Evolutionary conservation across 345 rosid genomes (phyloP).

Genomic region (Eucalyptus dawsonii): DNA sequence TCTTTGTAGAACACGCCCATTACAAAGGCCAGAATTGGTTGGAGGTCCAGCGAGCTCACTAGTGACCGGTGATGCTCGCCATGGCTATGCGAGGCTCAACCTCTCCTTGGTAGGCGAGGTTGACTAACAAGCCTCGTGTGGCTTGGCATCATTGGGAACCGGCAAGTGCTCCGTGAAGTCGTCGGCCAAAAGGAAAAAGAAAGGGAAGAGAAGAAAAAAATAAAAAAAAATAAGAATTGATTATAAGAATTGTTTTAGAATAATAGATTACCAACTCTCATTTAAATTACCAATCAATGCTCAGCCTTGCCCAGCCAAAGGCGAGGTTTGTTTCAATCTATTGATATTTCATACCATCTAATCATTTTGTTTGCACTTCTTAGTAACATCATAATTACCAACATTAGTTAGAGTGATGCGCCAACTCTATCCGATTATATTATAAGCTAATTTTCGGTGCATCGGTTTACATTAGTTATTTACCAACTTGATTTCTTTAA

Average conservation of each 20-base stretch:
- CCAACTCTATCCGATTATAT: neutral
- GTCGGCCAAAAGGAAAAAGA: no score
- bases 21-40: rapidly evolving
- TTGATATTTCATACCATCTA: neutral
- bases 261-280: neutral
- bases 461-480: neutral
- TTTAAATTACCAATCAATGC: rapidly evolving
- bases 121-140: no score
- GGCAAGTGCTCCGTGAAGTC: rapidly evolving
- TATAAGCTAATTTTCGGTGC: neutral
- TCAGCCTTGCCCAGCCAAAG: no score
- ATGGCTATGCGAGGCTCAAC: no score
- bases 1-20: no score
- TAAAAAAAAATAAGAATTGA: no score
- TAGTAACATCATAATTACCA: neutral
- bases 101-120: rapidly evolving
- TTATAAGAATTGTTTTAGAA: neutral
- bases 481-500: neutral
- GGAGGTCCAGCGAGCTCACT: rapidly evolving
- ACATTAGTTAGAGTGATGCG: neutral
- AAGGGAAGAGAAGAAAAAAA: no score
- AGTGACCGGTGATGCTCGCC: rapidly evolving
- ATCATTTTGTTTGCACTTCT: neutral
- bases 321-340: neutral
- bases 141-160: no score